Evolutionary conservation across 768 basidiomycete species (phyloP).

Genomic region (Termitomyces sp.): DNA sequence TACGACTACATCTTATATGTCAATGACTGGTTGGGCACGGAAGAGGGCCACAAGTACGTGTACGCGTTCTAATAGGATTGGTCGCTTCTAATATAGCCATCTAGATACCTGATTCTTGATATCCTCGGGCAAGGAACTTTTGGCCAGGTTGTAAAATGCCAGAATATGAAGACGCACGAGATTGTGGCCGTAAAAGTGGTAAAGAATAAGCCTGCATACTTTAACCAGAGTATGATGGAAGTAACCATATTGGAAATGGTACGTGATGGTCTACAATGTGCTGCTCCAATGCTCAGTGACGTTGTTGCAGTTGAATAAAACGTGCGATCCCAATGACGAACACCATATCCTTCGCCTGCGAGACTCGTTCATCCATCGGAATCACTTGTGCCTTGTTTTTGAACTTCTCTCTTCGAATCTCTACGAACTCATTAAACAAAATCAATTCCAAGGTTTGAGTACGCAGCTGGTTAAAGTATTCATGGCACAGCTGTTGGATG

Average conservation of each 20-base stretch:
- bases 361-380: slow-evolving; percentile 95
- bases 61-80: neutral
- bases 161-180: slow-evolving; percentile 99
- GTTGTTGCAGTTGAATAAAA: slow-evolving; percentile 77
- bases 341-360: slow-evolving; percentile 94
- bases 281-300: neutral
- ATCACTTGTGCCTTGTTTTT: slow-evolving; percentile 95
- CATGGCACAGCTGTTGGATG: slow-evolving; percentile 91
- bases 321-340: slow-evolving; percentile 89
- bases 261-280: slow-evolving; percentile 26
- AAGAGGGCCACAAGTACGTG: slow-evolving; percentile 89
- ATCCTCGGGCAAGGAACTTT: slow-evolving; percentile 98
- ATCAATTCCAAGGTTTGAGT: slow-evolving; percentile 95
- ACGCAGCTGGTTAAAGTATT: slow-evolving; percentile 98
- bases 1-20: slow-evolving; percentile 99
- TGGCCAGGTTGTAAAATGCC: slow-evolving; percentile 99
- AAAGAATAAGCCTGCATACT: slow-evolving; percentile 99
- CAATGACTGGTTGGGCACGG: slow-evolving; percentile 93
- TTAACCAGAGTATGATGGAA: slow-evolving; percentile 99
- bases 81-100: slow-evolving; percentile 10
- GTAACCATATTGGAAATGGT: slow-evolving; percentile 96
- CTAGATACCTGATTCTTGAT: slow-evolving; percentile 93
- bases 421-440: slow-evolving; percentile 99
- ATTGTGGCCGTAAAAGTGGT: slow-evolving; percentile 99
- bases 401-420: slow-evolving; percentile 95